Evolutionary conservation across 768 basidiomycete species (phyloP), one percentile per base, ranked within the genome.

Genomic region (Macrocybe gigantea): DNA sequence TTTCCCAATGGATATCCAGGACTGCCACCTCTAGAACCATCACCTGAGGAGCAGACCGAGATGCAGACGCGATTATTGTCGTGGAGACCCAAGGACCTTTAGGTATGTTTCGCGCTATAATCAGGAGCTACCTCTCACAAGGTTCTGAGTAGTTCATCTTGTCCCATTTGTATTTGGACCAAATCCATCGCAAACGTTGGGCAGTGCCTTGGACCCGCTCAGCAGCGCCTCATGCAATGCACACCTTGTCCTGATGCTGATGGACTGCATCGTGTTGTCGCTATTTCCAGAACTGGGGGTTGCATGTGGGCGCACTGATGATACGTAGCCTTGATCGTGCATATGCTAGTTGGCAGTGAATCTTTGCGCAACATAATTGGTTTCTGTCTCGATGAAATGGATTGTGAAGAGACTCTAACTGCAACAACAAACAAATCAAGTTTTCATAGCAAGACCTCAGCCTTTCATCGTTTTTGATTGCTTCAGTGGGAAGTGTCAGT

Each of bases 1-100:
- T 98, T 95, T 60, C 94, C 95, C 3, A 82, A 83, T 52, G 94
- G 95, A 10, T 91, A 90, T 65, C 93, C 92, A 1, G 88, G 78
- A 0, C 80, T 83, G 0, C 64, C 82, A 1, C 81, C 85, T 1
- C 68, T 77, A 1, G 88, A 90, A 38, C 94, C 93, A 12, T 81
- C 84, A 0, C 68, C 69, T 1, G 88, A 88, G 53, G 92, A 94
- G 63, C 86, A 90, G 54, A 67, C 69, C 1, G 73, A 68, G 33
- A 69, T 91, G 42, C 75, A 79, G 31, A 69, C 71, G 9, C 63
- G 60, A 29, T 63, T 78, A 30, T 50, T 70, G 14, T 60, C 63
- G 1, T 74, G 68, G 68, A 64, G 63, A 56, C 65, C 66, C 59
- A 47, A 39, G 67, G 71, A 29, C 57, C 56, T 32, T 48, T 67